Conservation (phyloP, 2,329 filamentous ascomycete genomes). For the Teratosphaeria zuluensis region DNA sequence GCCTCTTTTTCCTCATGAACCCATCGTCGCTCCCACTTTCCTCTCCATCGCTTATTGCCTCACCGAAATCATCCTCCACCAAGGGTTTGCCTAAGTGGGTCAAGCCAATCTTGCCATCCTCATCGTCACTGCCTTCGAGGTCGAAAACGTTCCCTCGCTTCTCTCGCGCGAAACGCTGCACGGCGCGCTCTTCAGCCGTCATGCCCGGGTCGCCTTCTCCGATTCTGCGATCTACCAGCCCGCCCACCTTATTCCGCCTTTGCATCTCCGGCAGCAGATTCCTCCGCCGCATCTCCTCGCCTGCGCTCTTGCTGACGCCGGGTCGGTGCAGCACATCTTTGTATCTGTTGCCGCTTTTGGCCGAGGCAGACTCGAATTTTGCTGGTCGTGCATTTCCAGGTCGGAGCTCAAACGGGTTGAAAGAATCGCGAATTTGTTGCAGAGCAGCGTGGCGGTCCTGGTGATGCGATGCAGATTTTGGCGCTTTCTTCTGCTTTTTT, state of each 20-base stretch:
- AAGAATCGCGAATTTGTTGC: conserved; percentile 80
- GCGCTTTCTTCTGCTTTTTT: conserved; percentile 80
- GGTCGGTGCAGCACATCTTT: conserved; percentile 59
- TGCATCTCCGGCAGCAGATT: conserved; percentile 87
- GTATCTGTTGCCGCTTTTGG: conserved; percentile 33
- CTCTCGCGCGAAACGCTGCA: conserved; percentile 82
- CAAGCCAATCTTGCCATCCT: conserved; percentile 41
- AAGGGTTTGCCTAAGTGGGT: conserved; percentile 63
- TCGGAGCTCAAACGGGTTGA: conserved; percentile 93
- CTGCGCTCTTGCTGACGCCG: conserved; percentile 71
- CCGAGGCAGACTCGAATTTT: conserved; percentile 62
- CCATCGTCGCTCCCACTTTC: conserved; percentile 21
- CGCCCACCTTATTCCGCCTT: conserved; percentile 79
- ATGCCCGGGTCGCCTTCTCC: conserved; percentile 92
- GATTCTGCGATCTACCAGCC: conserved; percentile 84
- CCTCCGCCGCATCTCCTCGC: conserved; percentile 76
- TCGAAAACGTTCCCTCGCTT: conserved; percentile 81
- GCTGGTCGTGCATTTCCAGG: conserved; percentile 53
- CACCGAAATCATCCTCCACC: conserved; percentile 55
- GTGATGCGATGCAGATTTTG: conserved; percentile 39
- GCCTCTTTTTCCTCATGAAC: conserved; percentile 32
- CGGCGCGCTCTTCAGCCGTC: conserved; percentile 84
- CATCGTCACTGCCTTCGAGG: conserved; percentile 70
- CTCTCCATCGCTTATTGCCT: conserved; percentile 13
- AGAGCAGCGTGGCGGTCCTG: conserved; percentile 72